Conservation (phyloP, 805 yeast species). For the Lachancea meyersii region DNA sequence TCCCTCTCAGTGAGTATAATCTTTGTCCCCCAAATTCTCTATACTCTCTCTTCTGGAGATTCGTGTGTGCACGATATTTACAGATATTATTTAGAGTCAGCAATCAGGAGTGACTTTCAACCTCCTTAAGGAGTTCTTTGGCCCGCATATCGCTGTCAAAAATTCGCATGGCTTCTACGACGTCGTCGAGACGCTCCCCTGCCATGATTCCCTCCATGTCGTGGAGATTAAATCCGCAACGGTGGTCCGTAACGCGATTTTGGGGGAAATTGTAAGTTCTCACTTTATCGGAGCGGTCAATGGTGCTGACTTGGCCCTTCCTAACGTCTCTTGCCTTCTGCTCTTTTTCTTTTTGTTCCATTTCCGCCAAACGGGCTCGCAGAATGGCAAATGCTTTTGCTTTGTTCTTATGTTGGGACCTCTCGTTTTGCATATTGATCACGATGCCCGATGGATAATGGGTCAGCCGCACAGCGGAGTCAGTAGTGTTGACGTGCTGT, state of each 20-base stretch:
- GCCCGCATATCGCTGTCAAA: conserved; percentile 43
- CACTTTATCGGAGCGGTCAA: conserved; percentile 88
- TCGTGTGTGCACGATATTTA: neutral
- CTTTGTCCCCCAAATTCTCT: neutral
- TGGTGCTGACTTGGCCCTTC: conserved; percentile 77
- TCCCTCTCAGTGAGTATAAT: too few species aligned
- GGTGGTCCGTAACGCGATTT: conserved; percentile 87
- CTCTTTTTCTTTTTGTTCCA: conserved; percentile 58
- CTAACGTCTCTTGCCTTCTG: conserved; percentile 61
- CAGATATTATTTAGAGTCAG: neutral
- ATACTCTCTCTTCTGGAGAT: neutral
- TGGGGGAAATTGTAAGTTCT: conserved; percentile 92
- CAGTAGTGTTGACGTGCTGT: conserved; percentile 96
- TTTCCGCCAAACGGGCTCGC: conserved; percentile 78
- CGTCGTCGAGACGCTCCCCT: conserved; percentile 52
- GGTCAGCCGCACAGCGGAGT: conserved; percentile 89
- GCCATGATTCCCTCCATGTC: conserved; percentile 63
- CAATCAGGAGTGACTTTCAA: neutral
- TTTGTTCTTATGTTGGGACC: conserved; percentile 91
- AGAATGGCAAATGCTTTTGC: conserved; percentile 85
- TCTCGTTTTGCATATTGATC: conserved; percentile 87
- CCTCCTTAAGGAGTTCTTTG: conserved; percentile 30
- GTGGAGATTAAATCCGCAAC: conserved; percentile 76
- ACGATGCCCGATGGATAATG: conserved; percentile 88
- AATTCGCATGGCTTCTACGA: conserved; percentile 47